Evolutionary conservation across 2,329 filamentous ascomycete genomes (phyloP).

Genomic region (Microdochium bolleyi): DNA sequence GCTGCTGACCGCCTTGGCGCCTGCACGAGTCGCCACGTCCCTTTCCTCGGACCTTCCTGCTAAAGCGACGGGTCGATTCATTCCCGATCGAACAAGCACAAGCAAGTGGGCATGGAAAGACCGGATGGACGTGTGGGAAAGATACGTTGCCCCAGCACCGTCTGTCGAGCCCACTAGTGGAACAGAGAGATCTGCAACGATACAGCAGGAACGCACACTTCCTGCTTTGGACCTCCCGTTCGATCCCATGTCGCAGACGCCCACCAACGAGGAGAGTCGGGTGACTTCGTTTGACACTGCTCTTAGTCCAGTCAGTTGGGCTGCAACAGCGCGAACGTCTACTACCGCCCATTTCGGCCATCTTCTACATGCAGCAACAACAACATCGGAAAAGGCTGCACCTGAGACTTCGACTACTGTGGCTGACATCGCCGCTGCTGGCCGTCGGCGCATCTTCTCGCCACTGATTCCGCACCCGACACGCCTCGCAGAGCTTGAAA

Average conservation of each 20-base stretch:
- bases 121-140: slow-evolving; percentile 22
- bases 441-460: slow-evolving; percentile 28
- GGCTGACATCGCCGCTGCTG: slow-evolving; percentile 8
- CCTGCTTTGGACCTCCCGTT: too few species aligned
- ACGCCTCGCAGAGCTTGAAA: slow-evolving; percentile 26
- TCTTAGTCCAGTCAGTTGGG: slow-evolving; percentile 12
- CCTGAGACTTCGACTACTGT: slow-evolving; percentile 4
- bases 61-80: slow-evolving; percentile 16
- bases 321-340: slow-evolving; percentile 8
- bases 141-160: slow-evolving; percentile 16
- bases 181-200: background rate
- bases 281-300: background rate
- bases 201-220: background rate
- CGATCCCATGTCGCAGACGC: too few species aligned
- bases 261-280: too few species aligned
- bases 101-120: slow-evolving; percentile 28
- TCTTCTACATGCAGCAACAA: slow-evolving; percentile 24
- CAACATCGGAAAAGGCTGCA: slow-evolving; percentile 1
- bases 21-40: slow-evolving; percentile 10
- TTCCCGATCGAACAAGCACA: slow-evolving; percentile 17
- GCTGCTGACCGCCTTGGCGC: slow-evolving; percentile 24
- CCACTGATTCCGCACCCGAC: slow-evolving; percentile 39
- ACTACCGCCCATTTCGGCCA: slow-evolving; percentile 43
- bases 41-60: slow-evolving; percentile 9
- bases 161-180: background rate